Percentiles rank a stretch among this genome's conserved stretches.
Evolutionary conservation across 2,329 filamentous ascomycete genomes (phyloP).

Genomic region (Diaporthe citriasiana): DNA sequence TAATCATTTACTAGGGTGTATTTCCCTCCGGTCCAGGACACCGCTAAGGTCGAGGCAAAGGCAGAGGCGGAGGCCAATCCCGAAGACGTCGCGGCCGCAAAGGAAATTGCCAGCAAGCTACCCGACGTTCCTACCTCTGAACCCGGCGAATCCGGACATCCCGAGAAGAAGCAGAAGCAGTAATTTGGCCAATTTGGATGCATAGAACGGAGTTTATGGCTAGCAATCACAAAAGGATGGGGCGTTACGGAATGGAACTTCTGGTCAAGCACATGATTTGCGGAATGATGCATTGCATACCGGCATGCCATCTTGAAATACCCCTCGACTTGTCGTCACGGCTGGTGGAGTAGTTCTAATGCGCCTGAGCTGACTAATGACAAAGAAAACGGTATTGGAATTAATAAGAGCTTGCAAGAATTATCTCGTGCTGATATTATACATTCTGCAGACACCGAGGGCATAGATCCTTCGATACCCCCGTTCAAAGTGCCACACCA

Average conservation of each 20-base stretch:
- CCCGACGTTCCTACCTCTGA: conserved; percentile 49
- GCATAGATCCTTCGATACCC: not conserved
- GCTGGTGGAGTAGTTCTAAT: not conserved
- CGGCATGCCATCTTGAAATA: conserved; percentile 34
- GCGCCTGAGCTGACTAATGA: not conserved
- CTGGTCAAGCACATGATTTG: not conserved
- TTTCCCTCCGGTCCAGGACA: conserved; percentile 49
- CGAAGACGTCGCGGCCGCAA: conserved; percentile 43
- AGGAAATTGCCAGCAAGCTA: conserved; percentile 48
- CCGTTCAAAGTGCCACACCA: not conserved
- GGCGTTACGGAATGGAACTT: conserved; percentile 31
- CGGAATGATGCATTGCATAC: conserved; percentile 6
- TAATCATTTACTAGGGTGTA: conserved; percentile 44
- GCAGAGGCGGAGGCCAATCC: conserved; percentile 24
- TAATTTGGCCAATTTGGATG: conserved; percentile 4
- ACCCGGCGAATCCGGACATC: conserved; percentile 45
- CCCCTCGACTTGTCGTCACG: not conserved
- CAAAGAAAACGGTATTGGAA: not conserved
- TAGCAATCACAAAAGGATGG: not conserved
- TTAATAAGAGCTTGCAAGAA: not conserved
- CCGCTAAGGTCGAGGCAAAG: conserved; percentile 22
- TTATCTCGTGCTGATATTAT: not conserved
- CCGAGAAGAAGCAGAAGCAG: conserved; percentile 49
- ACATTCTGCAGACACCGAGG: not conserved
- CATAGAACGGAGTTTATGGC: conserved; percentile 36